Evolutionary conservation across 495 filamentous ascomycete species (phyloP).

Genomic region (Xylaria cubensis): DNA sequence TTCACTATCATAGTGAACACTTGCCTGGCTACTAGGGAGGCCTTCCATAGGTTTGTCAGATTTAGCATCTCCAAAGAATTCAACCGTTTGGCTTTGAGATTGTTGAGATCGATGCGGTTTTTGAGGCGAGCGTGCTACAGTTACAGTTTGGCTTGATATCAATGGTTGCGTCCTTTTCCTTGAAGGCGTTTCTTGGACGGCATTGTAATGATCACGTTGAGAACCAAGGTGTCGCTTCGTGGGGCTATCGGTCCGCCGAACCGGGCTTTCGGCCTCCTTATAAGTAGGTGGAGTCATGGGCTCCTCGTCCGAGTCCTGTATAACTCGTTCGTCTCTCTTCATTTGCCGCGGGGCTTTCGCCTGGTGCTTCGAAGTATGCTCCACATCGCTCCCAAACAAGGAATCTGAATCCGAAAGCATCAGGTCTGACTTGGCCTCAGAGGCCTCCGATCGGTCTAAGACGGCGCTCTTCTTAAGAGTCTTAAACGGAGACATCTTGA

Average conservation of each 20-base stretch:
- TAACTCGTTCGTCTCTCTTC: constrained; percentile 38
- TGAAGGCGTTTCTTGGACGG: constrained; percentile 34
- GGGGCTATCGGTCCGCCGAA: constrained; percentile 29
- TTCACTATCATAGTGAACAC: constrained; percentile 29
- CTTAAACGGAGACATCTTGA: constrained; percentile 34
- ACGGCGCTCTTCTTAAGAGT: constrained; percentile 23
- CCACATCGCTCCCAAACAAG: constrained; percentile 18
- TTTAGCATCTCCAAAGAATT: constrained; percentile 17
- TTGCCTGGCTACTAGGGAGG: constrained; percentile 17
- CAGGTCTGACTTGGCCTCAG: constrained; percentile 1
- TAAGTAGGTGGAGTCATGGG: constrained; percentile 38
- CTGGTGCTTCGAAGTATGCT: constrained; percentile 5
- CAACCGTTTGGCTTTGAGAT: constrained; percentile 18
- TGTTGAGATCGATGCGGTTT: constrained; percentile 27
- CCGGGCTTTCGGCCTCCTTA: constrained; percentile 25
- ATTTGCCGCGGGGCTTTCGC: not conserved
- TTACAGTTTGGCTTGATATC: constrained; percentile 25
- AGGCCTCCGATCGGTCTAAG: not conserved
- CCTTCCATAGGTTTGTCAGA: constrained; percentile 23
- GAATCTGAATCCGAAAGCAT: constrained; percentile 21
- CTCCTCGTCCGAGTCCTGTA: constrained; percentile 61
- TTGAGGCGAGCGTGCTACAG: constrained; percentile 31
- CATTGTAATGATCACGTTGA: constrained; percentile 29
- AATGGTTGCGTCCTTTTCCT: constrained; percentile 29
- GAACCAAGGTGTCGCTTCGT: constrained; percentile 28